Conservation (phyloP, 2,329 filamentous ascomycete species). For the Fusarium robinianum region DNA sequence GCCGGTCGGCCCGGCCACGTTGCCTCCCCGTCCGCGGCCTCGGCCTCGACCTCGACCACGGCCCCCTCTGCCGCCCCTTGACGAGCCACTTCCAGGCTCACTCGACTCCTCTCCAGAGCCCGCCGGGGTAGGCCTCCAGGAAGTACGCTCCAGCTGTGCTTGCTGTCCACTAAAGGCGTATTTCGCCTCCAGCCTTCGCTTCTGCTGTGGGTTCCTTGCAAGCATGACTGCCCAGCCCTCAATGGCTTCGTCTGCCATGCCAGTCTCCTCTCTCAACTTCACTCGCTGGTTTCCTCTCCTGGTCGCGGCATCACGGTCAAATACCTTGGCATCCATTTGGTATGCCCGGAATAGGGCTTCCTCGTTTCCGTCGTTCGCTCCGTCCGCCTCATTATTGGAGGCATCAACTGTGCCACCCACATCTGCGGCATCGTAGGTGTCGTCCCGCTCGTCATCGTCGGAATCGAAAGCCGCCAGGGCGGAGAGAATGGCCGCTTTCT, state of each 20-base stretch:
- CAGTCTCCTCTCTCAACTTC: slow-evolving; percentile 73
- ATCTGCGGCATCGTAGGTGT: slow-evolving; percentile 92
- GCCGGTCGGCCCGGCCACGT: slow-evolving; percentile 66
- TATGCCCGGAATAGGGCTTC: slow-evolving; percentile 75
- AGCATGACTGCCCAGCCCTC: slow-evolving; percentile 96
- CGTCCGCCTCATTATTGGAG: slow-evolving; percentile 59
- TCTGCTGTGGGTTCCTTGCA: slow-evolving; percentile 68
- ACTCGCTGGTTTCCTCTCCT: slow-evolving; percentile 65
- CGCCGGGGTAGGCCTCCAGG: slow-evolving; percentile 62
- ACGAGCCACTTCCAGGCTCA: slow-evolving; percentile 51
- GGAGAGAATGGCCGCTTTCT: slow-evolving; percentile 85
- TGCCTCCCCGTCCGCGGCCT: slow-evolving; percentile 59
- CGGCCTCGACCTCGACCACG: slow-evolving; percentile 55
- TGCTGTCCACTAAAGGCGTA: slow-evolving; percentile 72
- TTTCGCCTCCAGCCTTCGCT: slow-evolving; percentile 71
- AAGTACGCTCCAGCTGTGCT: slow-evolving; percentile 64
- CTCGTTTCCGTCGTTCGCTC: slow-evolving; percentile 61
- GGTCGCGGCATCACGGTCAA: slow-evolving; percentile 72
- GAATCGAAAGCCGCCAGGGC: slow-evolving; percentile 88
- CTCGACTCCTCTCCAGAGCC: slow-evolving; percentile 63
- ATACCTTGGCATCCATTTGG: slow-evolving; percentile 65
- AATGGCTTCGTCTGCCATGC: slow-evolving; percentile 90
- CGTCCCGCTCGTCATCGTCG: slow-evolving; percentile 94
- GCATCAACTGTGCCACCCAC: slow-evolving; percentile 86
- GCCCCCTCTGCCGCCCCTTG: slow-evolving; percentile 53